Conservation (phyloP, 2,329 filamentous ascomycete genomes). For the Calonectria henricotiae region DNA sequence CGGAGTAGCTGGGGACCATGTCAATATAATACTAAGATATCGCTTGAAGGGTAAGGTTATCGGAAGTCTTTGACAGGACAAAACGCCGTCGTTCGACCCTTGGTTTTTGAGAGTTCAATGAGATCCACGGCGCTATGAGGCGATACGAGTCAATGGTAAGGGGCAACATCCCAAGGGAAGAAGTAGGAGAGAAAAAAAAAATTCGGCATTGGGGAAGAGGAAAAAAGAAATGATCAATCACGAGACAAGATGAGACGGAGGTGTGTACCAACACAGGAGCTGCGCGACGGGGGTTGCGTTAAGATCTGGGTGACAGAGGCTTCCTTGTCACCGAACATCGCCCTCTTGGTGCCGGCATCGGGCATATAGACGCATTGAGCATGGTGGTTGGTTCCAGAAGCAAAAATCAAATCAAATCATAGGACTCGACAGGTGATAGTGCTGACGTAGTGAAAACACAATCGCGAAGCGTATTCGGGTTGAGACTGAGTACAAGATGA, state of each 20-base stretch:
- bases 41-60: constrained; percentile 42
- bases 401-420: background rate
- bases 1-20: constrained; percentile 42
- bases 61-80: constrained; percentile 20
- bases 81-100: constrained; percentile 4
- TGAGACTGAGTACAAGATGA: background rate
- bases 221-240: background rate
- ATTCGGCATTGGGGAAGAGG: background rate
- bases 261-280: constrained; percentile 21
- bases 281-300: constrained; percentile 18
- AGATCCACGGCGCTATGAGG: constrained; percentile 18
- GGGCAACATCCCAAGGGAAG: background rate
- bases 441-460: constrained; percentile 18
- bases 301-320: constrained; percentile 26
- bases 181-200: background rate
- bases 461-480: constrained; percentile 29
- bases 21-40: constrained; percentile 41
- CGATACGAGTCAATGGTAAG: constrained; percentile 25
- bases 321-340: constrained; percentile 10
- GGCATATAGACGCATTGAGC: constrained; percentile 34
- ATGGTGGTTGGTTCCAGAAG: constrained; percentile 31
- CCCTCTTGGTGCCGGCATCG: constrained; percentile 25
- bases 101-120: constrained; percentile 11
- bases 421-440: constrained; percentile 15
- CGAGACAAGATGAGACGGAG: constrained; percentile 28